Evolutionary conservation across 495 filamentous ascomycete species (phyloP).

Genomic region (Xylaria cubensis): DNA sequence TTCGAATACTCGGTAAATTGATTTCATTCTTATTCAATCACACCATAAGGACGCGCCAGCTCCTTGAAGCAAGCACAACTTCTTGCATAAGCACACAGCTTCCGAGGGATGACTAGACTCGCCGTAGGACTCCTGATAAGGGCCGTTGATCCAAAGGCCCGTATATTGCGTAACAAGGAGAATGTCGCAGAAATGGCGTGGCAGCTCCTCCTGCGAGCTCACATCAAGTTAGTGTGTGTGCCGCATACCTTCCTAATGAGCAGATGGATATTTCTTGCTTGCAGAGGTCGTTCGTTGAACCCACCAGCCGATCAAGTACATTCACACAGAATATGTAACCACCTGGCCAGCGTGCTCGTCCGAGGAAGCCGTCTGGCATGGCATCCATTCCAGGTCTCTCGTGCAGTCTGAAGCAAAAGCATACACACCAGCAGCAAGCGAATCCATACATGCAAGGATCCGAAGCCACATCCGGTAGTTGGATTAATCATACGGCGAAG

Average conservation of each 20-base stretch:
- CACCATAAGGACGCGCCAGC: not conserved
- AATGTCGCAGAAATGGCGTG: not conserved
- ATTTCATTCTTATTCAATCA: not conserved
- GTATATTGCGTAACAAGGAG: constrained; percentile 17
- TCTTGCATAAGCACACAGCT: no score
- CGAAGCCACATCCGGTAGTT: constrained; percentile 19
- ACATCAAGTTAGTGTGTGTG: not conserved
- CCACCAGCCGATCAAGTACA: not conserved
- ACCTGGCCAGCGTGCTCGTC: not conserved
- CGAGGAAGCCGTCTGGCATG: not conserved
- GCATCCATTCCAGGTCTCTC: not conserved
- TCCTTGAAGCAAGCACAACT: not conserved
- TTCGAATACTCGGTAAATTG: not conserved
- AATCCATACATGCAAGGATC: not conserved
- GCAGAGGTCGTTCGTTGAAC: not conserved
- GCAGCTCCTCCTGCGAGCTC: not conserved
- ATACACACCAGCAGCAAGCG: not conserved
- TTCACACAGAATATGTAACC: not conserved
- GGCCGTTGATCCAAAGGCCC: not conserved
- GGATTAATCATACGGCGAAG: constrained; percentile 3
- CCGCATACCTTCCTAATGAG: constrained; percentile 4
- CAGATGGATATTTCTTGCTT: not conserved
- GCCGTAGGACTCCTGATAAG: not conserved
- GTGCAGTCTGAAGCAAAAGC: not conserved
- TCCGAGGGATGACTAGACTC: not conserved